A percentile compares a stretch with the other conserved stretches of the same genome.
Conservation (phyloP, 345 rosid genomes). For the Raphanus raphanistrum region DNA sequence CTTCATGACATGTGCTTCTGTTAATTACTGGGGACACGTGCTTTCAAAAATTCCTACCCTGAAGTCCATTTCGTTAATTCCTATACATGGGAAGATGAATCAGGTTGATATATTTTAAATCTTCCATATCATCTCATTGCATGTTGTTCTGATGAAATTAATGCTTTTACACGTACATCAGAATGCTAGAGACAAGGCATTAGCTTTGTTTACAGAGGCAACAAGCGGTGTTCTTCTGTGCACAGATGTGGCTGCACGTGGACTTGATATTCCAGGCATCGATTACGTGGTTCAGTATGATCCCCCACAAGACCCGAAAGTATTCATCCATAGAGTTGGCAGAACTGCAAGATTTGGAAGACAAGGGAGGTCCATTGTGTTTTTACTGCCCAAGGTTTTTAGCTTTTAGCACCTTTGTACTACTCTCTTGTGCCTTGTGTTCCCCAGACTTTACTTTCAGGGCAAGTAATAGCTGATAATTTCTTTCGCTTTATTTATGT, state of each 20-base stretch:
- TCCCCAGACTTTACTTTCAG: background rate
- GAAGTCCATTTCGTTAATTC: constrained; percentile 61
- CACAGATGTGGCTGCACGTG: constrained; percentile 96
- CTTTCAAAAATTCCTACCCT: constrained; percentile 63
- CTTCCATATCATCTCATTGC: too few relatives aligned
- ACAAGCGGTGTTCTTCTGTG: constrained; percentile 79
- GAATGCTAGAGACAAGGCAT: constrained; percentile 81
- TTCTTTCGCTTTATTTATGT: background rate
- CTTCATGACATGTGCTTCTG: constrained; percentile 96
- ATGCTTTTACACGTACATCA: constrained; percentile 19
- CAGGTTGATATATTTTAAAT: too few relatives aligned
- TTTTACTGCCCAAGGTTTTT: constrained; percentile 77
- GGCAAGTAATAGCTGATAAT: constrained; percentile 4
- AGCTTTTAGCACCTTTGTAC: background rate
- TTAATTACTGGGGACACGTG: constrained; percentile 88
- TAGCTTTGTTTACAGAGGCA: constrained; percentile 72
- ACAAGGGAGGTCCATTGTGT: constrained; percentile 75
- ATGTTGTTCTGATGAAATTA: constrained; percentile 24
- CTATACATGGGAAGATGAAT: constrained; percentile 91
- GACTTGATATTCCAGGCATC: constrained; percentile 90
- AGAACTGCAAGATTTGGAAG: constrained; percentile 77
- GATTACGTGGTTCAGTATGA: constrained; percentile 94
- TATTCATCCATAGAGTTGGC: constrained; percentile 88
- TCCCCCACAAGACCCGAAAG: constrained; percentile 91
- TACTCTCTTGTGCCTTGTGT: background rate